Evolutionary conservation across 768 basidiomycete species (phyloP).

Genomic region (Boletus reticuloceps): DNA sequence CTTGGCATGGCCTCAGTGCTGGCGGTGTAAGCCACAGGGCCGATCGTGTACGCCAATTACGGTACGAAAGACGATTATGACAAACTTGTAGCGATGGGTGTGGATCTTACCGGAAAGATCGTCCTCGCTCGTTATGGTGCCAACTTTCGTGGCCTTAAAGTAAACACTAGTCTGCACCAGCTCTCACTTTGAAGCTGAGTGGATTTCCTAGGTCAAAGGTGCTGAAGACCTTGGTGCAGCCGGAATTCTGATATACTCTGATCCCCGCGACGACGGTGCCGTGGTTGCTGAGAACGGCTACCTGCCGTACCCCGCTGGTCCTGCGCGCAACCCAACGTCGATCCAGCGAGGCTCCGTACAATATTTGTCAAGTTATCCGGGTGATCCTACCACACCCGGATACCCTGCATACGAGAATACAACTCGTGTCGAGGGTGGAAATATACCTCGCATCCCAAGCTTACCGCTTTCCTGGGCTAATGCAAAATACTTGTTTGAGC

Average conservation of each 20-base stretch:
- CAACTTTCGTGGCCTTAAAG: conserved; percentile 85
- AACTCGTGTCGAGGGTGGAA: conserved; percentile 57
- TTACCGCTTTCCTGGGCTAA: conserved; percentile 87
- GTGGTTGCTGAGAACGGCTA: conserved; percentile 78
- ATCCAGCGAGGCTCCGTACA: conserved; percentile 86
- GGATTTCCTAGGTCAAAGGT: conserved; percentile 57
- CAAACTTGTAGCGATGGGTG: conserved; percentile 58
- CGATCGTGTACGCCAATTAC: conserved; percentile 77
- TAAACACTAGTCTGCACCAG: conserved; percentile 24
- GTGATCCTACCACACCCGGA: conserved; percentile 85
- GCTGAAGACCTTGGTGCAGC: conserved; percentile 82
- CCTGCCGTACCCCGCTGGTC: conserved; percentile 69
- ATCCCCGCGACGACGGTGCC: conserved; percentile 81
- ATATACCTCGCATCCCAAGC: conserved; percentile 74
- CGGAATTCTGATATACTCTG: conserved; percentile 79
- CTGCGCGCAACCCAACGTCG: conserved; percentile 78
- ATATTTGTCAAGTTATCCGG: conserved; percentile 61
- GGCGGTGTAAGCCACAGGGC: conserved; percentile 72
- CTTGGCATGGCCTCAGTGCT: conserved; percentile 86
- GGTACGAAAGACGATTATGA: conserved; percentile 72
- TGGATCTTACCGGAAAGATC: conserved; percentile 74
- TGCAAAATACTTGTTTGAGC: conserved; percentile 62
- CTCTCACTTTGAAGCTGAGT: conserved; percentile 1
- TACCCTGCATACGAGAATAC: conserved; percentile 82
- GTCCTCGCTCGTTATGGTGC: conserved; percentile 75